Percentiles rank a stretch among this genome's conserved stretches.
Evolutionary conservation across 257 asterid species (phyloP).

Genomic region (Lantana camara): DNA sequence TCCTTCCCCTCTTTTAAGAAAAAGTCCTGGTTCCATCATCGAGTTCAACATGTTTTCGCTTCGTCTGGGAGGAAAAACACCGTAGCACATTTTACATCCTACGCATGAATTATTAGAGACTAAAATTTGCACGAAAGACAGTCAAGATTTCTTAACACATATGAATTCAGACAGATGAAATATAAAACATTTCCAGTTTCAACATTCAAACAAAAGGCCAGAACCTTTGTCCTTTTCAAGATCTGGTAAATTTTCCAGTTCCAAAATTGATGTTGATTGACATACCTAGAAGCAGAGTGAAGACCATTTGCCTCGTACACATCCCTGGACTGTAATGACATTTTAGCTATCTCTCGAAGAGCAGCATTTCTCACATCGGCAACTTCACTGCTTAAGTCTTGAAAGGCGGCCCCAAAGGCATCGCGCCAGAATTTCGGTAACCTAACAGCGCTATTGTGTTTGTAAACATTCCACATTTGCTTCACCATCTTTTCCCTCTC

Average conservation of each 20-base stretch:
- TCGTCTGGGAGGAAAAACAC: too few species aligned
- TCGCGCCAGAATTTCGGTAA: conserved; percentile 86
- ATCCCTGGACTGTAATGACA: conserved; percentile 62
- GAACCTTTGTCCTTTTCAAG: background rate
- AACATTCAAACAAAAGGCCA: background rate
- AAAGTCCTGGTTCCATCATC: too few species aligned
- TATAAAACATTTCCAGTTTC: background rate
- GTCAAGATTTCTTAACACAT: background rate
- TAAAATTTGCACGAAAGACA: too few species aligned
- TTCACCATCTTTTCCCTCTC: conserved; percentile 82
- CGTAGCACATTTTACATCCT: too few species aligned
- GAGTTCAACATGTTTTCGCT: too few species aligned
- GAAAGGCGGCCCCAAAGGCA: conserved; percentile 93
- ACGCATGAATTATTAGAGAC: too few species aligned
- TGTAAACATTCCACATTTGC: conserved; percentile 93
- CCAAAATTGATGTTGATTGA: background rate
- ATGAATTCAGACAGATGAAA: background rate
- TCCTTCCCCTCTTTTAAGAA: too few species aligned
- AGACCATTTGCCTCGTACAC: conserved; percentile 35
- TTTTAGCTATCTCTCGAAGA: conserved; percentile 80
- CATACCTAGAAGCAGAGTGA: conserved; percentile 30
- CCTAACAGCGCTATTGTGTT: conserved; percentile 54
- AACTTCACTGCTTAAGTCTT: conserved; percentile 76
- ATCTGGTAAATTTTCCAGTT: background rate
- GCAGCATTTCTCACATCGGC: conserved; percentile 55